Conservation (phyloP, 2,329 filamentous ascomycete genomes). For the Colletotrichum incanum region DNA sequence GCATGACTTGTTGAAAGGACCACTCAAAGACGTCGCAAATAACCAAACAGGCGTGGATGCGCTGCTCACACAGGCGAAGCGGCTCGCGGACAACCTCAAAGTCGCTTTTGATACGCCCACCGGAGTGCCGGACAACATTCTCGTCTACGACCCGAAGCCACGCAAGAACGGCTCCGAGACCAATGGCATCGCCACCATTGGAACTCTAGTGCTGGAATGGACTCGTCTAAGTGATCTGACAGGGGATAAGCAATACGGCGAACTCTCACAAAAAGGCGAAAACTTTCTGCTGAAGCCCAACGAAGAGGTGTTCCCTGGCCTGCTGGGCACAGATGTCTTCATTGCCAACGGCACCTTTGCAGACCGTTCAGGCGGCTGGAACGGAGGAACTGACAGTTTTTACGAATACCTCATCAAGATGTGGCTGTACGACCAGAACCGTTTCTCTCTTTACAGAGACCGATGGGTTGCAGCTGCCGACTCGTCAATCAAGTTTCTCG, state of each 20-base stretch:
- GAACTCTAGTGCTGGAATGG: constrained; percentile 89
- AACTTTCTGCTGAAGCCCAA: constrained; percentile 78
- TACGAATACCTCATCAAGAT: constrained; percentile 96
- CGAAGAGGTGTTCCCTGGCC: constrained; percentile 82
- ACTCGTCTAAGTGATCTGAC: constrained; percentile 84
- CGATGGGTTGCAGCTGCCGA: constrained; percentile 84
- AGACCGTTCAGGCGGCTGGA: constrained; percentile 81
- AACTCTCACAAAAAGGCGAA: constrained; percentile 78
- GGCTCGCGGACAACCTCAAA: constrained; percentile 80
- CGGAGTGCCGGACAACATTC: constrained; percentile 80
- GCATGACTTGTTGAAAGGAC: constrained; percentile 81
- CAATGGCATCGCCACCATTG: constrained; percentile 83
- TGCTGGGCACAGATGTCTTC: constrained; percentile 79
- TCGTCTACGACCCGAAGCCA: constrained; percentile 71
- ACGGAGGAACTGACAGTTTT: constrained; percentile 83
- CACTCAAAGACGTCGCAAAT: constrained; percentile 66
- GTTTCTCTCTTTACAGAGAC: constrained; percentile 78
- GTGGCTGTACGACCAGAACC: constrained; percentile 81
- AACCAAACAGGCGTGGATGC: constrained; percentile 64
- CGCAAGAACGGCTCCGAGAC: constrained; percentile 64
- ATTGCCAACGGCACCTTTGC: constrained; percentile 77
- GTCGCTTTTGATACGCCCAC: constrained; percentile 84
- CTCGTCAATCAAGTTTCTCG: constrained; percentile 80
- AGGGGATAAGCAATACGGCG: constrained; percentile 76
- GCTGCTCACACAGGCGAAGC: constrained; percentile 77